phyloP scores from a whole-genome alignment of 2,329 filamentous ascomycete species.

The Cladosporium sp. region DNA sequence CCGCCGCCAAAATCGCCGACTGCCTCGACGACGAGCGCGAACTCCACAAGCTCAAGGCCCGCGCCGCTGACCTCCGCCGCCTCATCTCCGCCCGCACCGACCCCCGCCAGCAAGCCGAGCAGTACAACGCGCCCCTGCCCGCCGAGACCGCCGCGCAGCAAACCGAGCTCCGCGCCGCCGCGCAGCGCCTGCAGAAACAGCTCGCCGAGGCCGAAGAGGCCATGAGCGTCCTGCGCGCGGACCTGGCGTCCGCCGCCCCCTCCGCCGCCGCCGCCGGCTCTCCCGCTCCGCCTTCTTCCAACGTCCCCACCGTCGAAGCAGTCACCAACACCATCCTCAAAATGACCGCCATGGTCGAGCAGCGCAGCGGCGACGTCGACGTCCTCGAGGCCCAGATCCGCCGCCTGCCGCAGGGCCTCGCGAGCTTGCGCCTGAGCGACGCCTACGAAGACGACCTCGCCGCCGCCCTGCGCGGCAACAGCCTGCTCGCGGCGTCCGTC shows the following conservation, averaged over 20 bases:
- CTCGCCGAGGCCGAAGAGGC: conserved; percentile 75
- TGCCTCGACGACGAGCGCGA: conserved; percentile 63
- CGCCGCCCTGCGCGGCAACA: conserved; percentile 22
- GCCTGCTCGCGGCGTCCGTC: conserved; percentile 13
- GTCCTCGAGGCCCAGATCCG: conserved; percentile 82
- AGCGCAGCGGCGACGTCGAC: conserved; percentile 84
- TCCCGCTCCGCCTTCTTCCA: conserved; percentile 18
- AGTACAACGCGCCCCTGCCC: conserved; percentile 67
- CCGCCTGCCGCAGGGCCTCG: conserved; percentile 46
- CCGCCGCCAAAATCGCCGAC: conserved; percentile 61
- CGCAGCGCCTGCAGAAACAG: conserved; percentile 65
- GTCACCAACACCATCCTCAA: conserved; percentile 86
- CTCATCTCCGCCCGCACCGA: conserved; percentile 66
- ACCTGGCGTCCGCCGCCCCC: conserved; percentile 54
- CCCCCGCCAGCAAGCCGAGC: conserved; percentile 57
- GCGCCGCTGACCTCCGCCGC: conserved; percentile 71
- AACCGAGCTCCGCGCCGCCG: conserved; percentile 71
- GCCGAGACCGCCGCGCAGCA: conserved; percentile 80
- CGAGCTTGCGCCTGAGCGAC: conserved; percentile 24
- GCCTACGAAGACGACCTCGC: conserved; percentile 30
- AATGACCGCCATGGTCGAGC: conserved; percentile 89
- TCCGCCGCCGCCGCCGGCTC: conserved; percentile 34
- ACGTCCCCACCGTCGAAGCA: conserved; percentile 79
- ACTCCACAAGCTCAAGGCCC: conserved; percentile 63
- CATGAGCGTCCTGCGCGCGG: conserved; percentile 70